A percentile compares a stretch with the other conserved stretches of the same genome.
Conservation (phyloP, 805 yeast genomes). For the Metschnikowia reukaufii region DNA sequence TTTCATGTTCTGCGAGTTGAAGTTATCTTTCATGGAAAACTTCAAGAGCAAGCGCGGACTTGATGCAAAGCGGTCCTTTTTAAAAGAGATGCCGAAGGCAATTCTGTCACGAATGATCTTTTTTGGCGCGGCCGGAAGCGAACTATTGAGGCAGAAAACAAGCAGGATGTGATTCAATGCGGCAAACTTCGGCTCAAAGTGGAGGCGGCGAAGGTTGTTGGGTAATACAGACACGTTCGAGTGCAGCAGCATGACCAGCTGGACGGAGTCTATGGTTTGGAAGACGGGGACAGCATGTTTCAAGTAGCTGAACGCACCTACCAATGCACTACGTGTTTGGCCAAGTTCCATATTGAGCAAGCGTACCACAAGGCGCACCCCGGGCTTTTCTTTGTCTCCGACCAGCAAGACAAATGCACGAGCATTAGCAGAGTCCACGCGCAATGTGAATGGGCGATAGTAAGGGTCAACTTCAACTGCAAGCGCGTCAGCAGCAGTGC, state of each 20-base stretch:
- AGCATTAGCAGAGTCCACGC: constrained; percentile 14
- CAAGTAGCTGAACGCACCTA: constrained; percentile 36
- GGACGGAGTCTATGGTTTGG: constrained; percentile 23
- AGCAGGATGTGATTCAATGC: constrained; percentile 34
- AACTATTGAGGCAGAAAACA: constrained; percentile 31
- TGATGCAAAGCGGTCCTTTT: constrained; percentile 33
- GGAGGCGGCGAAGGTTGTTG: constrained; percentile 34
- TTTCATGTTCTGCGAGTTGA: constrained; percentile 37
- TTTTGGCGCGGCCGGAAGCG: constrained; percentile 27
- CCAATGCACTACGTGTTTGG: constrained; percentile 19
- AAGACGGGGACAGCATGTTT: constrained; percentile 33
- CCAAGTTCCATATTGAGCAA: constrained; percentile 26
- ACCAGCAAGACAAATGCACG: constrained; percentile 10
- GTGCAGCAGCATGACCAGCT: constrained; percentile 8
- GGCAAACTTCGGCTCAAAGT: constrained; percentile 33
- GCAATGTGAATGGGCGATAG: constrained; percentile 17
- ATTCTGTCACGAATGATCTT: constrained; percentile 38
- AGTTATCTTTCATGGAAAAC: constrained; percentile 38
- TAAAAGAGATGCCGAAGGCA: constrained; percentile 27
- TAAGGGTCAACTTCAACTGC: constrained; percentile 30
- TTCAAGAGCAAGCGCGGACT: constrained; percentile 22
- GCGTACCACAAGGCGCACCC: constrained; percentile 22
- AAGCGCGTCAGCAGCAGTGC: constrained; percentile 30
- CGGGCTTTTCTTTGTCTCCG: constrained; percentile 11
- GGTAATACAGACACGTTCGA: constrained; percentile 19